phyloP scores from a whole-genome alignment of 306 rosid genomes.

The Quercus engelmannii region DNA sequence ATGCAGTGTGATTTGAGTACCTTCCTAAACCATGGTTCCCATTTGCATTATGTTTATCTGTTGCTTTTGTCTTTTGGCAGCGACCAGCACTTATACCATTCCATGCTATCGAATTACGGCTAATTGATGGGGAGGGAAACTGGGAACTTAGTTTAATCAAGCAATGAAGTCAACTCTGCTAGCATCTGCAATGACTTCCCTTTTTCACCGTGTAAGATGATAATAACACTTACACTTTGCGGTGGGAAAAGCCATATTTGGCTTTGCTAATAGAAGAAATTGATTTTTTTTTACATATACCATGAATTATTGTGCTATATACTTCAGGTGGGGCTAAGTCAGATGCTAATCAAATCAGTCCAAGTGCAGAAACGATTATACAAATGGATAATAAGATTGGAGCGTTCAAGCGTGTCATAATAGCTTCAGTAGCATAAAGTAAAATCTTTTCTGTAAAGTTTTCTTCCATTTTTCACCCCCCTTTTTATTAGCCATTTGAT shows the following conservation, averaged over 20 bases:
- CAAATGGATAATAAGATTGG: conserved; percentile 16
- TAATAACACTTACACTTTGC: conserved; percentile 17
- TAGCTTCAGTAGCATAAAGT: conserved; percentile 2
- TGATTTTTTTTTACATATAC: not conserved
- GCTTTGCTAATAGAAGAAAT: conserved; percentile 14
- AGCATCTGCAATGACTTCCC: conserved; percentile 12
- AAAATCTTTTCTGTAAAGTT: not conserved
- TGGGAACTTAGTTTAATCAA: conserved; percentile 88
- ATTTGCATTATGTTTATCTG: not conserved
- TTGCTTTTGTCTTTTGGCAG: conserved; percentile 36
- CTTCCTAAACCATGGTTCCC: conserved; percentile 9
- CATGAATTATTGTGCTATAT: conserved; percentile 9
- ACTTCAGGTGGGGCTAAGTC: not conserved
- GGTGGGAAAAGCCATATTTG: conserved; percentile 15
- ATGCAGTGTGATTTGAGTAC: not conserved
- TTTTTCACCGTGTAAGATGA: conserved; percentile 23
- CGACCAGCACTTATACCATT: conserved; percentile 96
- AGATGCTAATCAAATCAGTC: not conserved
- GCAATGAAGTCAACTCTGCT: conserved; percentile 35
- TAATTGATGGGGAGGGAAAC: conserved; percentile 96
- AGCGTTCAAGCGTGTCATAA: conserved; percentile 7
- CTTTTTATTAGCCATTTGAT: not conserved
- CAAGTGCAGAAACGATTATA: not conserved
- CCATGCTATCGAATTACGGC: conserved; percentile 79
- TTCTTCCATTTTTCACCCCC: not conserved